Base-by-base conservation (phyloP, 2,329 filamentous ascomycete genomes). In the Fusarium illudens region DNA sequence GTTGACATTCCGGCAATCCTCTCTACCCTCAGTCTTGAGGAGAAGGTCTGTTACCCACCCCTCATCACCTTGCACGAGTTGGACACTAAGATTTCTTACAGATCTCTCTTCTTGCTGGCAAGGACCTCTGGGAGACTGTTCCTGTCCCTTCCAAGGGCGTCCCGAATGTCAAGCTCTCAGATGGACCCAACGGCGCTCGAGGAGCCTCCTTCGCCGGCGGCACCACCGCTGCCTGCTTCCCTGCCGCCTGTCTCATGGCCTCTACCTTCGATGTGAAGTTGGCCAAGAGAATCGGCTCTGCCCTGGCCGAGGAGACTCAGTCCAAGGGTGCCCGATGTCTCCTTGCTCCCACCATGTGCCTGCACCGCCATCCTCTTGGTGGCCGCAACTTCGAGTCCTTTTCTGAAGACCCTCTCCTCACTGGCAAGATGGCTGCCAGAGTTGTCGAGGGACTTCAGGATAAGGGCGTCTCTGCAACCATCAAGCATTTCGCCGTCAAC, bases 281-380 rank as follows among this genome's bases (percentile, higher is more conserved):
- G 22, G 82, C 90, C 44, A 78, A 84, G 54, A 77, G 85, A 57
- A 82, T 89, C 17, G 89, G 89, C n/a, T 77, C 81, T 36, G 79
- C 88, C 17, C 83, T 91, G 66, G 89, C 85, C 20, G 83, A 88
- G 30, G 89, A 80, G 59, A 74, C 76, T 6, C 74, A 75, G 6
- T 74, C 72, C 62, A 94, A 94, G 78, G 91, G 91, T 57, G 85
- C 91, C 9, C 89, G 92, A 70, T 85, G 92, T n/a, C 86, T 91
- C 64, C 83, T 76, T 42, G 74, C 71, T 15, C 74, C 74, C 7
- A 76, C 74, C n/a, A 74, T 74, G 72, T 74, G 72, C 25, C 48
- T 74, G 8, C 72, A 74, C 29, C 72, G 72, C 13, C 72, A 74
- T 32, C 72, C 72, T n/a, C 58, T 74, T 1, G 72, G 72, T 8